phyloP scores from a whole-genome alignment of 768 basidiomycete genomes.

The Termitomyces sp. region DNA sequence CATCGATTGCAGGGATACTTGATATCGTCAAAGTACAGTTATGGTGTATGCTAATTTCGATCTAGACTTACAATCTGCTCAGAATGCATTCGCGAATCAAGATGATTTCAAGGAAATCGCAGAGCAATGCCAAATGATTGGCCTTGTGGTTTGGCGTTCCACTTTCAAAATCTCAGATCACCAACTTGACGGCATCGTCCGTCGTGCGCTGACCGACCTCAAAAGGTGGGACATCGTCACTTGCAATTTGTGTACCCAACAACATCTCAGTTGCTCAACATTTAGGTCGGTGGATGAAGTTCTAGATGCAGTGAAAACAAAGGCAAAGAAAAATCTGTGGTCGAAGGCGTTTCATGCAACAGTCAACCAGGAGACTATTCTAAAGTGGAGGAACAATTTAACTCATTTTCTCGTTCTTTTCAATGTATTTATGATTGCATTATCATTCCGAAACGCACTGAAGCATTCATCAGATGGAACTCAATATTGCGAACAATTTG shows the following conservation, averaged over 20 bases:
- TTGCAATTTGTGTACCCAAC: neutral
- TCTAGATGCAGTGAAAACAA: neutral
- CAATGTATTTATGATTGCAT: neutral
- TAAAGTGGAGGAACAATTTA: slow-evolving; percentile 3
- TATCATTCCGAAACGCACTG: neutral
- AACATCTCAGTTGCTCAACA: neutral
- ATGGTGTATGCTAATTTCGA: no score
- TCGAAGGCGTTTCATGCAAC: slow-evolving; percentile 6
- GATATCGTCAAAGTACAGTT: neutral
- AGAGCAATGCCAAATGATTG: slow-evolving; percentile 12
- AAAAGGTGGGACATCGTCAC: neutral
- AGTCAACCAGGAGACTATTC: slow-evolving; percentile 8
- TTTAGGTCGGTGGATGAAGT: neutral
- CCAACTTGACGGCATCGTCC: no score
- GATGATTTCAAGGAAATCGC: slow-evolving; percentile 5
- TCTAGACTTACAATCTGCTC: neutral
- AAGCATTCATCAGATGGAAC: neutral
- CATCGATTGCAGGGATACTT: neutral
- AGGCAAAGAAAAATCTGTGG: neutral
- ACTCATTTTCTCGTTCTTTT: slow-evolving; percentile 1
- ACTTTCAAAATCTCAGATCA: neutral
- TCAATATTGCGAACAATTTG: slow-evolving; percentile 4
- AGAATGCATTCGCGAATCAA: slow-evolving; percentile 3
- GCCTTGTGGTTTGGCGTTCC: slow-evolving; percentile 5
- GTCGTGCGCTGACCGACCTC: neutral